Base-by-base conservation (phyloP, 1,284 basidiomycete species). In the Microbotryomycetes sp. region DNA sequence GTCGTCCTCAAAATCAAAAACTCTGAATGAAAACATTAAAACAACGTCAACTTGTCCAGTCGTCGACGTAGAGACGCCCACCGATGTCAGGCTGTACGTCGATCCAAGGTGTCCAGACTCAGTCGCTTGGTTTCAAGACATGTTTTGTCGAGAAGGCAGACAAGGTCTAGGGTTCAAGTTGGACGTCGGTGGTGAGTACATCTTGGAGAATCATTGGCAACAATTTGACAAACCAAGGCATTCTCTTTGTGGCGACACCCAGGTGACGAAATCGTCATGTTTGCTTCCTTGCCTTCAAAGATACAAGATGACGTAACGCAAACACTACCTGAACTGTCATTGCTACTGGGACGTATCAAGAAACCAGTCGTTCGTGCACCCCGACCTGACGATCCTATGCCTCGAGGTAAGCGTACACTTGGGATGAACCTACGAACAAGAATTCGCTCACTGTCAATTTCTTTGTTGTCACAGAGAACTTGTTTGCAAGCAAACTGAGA, bases 311-410 rank as follows among this genome's bases (percentile, higher is more conserved):
- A n/a, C n/a, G n/a, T n/a, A n/a, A n/a, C n/a, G n/a, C n/a, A n/a
- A n/a, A n/a, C 19, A 19, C 36, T 9, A 9, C 36, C 36, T 19
- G 36, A 42, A 42, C 56, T 68, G 9, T 54, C 50, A 1, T 52
- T 68, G 0, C 48, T 64, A 4, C 62, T 68, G 53, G 67, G 65
- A 1, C 58, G 65, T 19, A 60, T 58, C 2, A 29, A 54, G 5
- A 49, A 54, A 6, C 28, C 50, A 0, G 46, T 31, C 1, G 29
- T 42, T 16, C 31, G 62, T 3, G 53, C 56, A 49, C 67, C 67
- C 6, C 62, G 67, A 4, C 67, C 67, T 2, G 67, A 68, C 26
- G 67, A 68, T 29, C 67, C 67, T 0, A 46, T 63, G 23, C 67
- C 65, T 32, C 64, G 67, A 58, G 67, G 67, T 68, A 4, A 23